These are phyloP conservation scores for Penium margaritaceum DNA, from an alignment of 139 green algal genomes.

Conservation along the genomic window DNA sequence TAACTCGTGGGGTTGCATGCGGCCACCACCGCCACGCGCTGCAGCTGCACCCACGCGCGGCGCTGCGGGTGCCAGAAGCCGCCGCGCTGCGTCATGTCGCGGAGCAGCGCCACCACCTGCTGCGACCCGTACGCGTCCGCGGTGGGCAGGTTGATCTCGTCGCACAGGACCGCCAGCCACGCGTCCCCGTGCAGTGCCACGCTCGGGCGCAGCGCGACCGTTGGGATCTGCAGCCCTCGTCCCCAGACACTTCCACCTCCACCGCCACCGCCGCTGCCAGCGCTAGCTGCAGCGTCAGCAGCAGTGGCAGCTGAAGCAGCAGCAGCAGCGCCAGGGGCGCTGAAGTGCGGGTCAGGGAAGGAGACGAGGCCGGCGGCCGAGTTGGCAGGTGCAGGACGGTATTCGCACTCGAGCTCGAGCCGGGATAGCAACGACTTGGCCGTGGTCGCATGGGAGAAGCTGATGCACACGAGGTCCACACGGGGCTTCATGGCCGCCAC, in stretches of 20 bases:
- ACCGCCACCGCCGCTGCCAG: background rate
- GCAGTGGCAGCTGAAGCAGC: background rate
- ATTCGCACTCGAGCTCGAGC: background rate
- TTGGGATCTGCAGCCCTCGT: too few relatives aligned
- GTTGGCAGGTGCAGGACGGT: conserved; percentile 8
- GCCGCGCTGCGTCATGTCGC: conserved; percentile 24
- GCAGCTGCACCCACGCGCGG: background rate
- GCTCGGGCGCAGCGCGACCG: background rate
- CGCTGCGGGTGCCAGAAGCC: conserved; percentile 1
- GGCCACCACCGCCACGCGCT: background rate
- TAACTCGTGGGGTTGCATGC: background rate
- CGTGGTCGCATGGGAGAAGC: background rate
- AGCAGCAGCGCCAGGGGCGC: background rate
- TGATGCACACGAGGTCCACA: conserved; percentile 13
- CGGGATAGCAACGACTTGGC: background rate
- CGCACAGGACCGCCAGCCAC: conserved; percentile 15
- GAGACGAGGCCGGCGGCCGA: too few relatives aligned
- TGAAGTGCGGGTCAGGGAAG: too few relatives aligned
- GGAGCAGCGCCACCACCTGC: conserved; percentile 15
- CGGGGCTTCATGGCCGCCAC: background rate
- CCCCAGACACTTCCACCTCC: background rate
- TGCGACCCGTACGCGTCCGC: conserved; percentile 27
- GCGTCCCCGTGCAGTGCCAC: background rate
- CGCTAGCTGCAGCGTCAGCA: background rate
- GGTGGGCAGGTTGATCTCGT: conserved; percentile 31